Evolutionary conservation across 768 basidiomycete species (phyloP), one percentile per base, ranked within the genome.

Genomic region (Cyathus striatus): DNA sequence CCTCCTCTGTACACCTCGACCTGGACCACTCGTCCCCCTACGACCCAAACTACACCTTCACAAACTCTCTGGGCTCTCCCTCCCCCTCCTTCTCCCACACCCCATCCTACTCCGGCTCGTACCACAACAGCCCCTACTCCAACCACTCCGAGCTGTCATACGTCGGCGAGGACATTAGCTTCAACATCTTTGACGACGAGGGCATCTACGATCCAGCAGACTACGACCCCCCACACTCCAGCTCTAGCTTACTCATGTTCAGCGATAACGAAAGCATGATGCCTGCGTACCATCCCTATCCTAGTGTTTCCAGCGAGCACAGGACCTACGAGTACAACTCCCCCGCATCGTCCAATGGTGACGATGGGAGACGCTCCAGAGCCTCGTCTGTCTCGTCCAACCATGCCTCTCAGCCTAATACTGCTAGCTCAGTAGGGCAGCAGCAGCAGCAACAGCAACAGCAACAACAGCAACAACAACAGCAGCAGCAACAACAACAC

Each of bases 121-220:
- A 82, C 66, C 75, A 80, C 55, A 78, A 80, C 61, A 86, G 84
- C 0, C 86, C 86, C 6, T 86, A 72, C 59, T 85, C 83, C 5
- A 68, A 61, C 41, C 69, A 78, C 50, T 85, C 84, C 3, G 86
- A 89, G n/a, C 80, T 85, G 16, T 74, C 72, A 43, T 67, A 68
- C 52, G 61, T 66, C 42, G 71, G 64, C n/a, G 76, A 73, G 7
- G 75, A 76, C 17, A 48, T 62, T 42, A 51, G 49, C 46, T 72
- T 78, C 42, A 62, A 61, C 41, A 58, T 84, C 46, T 76, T 83
- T 30, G 67, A 66, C 23, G 73, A 74, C 43, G 69, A 75, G 30
- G 62, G 63, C 25, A 49, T 21, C 44, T 89, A 90, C 73, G 79
- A 89, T 57, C 86, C 87, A 3, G 60, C 75, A 22, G 82, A 88